Base-by-base conservation (phyloP, 108 stramenopile species). In the Conticribra weissflogii region DNA sequence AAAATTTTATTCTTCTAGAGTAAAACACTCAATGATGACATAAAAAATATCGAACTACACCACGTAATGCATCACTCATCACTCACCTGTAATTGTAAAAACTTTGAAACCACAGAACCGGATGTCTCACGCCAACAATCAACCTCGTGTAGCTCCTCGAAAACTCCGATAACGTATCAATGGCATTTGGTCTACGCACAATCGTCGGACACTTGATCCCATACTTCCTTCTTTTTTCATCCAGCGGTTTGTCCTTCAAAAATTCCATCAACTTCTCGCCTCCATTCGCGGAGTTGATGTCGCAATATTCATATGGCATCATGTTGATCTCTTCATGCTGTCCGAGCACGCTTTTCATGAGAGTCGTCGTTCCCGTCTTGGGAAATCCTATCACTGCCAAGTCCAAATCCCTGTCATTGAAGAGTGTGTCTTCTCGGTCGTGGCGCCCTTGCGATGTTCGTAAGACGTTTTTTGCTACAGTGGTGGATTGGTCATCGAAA, bases 51-150 rank as follows among this genome's bases (percentile, higher is more conserved):
- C 15, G n/a, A 16, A 60, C 4, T 23, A 19, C 27, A 14, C 41
- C 17, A 1, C 2, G 24, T 1, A 5, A 23, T 3, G 8, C 44
- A 41, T 1, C 22, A 45, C 16, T 3, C 1, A 19, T 24, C 12
- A 15, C 66, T 70, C 34, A 61, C 54, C 75, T 69, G 30, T 71
- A 76, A 23, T 76, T 76, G 60, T 65, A 65, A 65, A 65, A 65
- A 34, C 63, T 65, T 21, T 62, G 22, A 23, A 85, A 81, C 54
- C 73, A 79, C 17, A 44, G 41, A 5, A 82, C 58, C 24, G 84
- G 84, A 60, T 81, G 76, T 51, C 84, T 76, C 36, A 85, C 65
- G 14, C 84, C 84, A 14, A 85, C 67, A 36, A 85, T 56, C 9
- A 85, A 34, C 34, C 59, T 70, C 9, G 80, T 64, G 3, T 36